These are phyloP conservation scores for Diospyros lotus DNA, from an alignment of 148 eudicot species.

Conservation along the genomic window DNA sequence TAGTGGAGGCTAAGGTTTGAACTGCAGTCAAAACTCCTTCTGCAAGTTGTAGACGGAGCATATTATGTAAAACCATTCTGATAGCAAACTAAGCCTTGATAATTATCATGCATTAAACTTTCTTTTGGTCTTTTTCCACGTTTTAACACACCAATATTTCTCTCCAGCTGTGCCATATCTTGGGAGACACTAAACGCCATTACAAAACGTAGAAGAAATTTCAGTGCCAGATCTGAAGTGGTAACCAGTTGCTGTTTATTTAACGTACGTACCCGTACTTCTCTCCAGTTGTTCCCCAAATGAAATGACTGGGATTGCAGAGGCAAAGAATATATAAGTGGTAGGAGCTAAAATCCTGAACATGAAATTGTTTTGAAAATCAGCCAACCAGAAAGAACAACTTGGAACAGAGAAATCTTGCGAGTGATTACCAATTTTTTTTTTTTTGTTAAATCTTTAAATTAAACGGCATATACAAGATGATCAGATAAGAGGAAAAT, in stretches of 20 bases:
- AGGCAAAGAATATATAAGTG: slow-evolving; percentile 88
- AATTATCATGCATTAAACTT: background rate
- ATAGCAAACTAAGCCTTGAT: background rate
- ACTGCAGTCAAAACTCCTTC: slow-evolving; percentile 88
- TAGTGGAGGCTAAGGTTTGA: slow-evolving; percentile 81
- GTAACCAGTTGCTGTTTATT: background rate
- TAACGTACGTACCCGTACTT: slow-evolving; percentile 45
- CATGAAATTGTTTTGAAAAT: background rate
- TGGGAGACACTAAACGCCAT: background rate
- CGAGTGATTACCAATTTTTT: too few relatives aligned
- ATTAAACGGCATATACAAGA: too few relatives aligned
- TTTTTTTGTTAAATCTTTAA: too few relatives aligned
- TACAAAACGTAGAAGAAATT: background rate
- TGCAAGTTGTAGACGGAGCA: slow-evolving; percentile 23
- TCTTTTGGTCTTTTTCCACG: background rate
- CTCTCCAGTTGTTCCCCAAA: slow-evolving; percentile 89
- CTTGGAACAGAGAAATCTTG: too few relatives aligned
- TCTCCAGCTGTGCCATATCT: background rate
- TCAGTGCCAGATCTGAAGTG: background rate
- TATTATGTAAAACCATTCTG: background rate
- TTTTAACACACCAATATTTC: background rate
- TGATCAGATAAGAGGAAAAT: background rate
- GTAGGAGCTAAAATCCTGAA: slow-evolving; percentile 89
- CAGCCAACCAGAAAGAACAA: background rate
- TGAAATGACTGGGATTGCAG: slow-evolving; percentile 91